Evolutionary conservation across 2,329 filamentous ascomycete species (phyloP).

Genomic region (Simplicillium sp.): DNA sequence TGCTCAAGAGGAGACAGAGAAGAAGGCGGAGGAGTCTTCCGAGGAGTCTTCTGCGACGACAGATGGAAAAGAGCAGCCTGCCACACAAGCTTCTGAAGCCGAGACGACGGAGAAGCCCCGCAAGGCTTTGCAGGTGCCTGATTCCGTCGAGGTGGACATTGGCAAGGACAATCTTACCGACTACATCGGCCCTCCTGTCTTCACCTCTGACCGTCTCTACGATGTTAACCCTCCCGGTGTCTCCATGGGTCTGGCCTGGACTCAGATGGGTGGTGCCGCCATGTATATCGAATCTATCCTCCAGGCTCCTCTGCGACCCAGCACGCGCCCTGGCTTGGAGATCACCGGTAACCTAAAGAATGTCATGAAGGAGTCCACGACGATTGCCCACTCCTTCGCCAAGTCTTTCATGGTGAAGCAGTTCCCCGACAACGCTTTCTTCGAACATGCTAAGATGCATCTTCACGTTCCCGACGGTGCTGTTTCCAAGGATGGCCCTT

Average conservation of each 20-base stretch:
- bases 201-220: slow-evolving; percentile 91
- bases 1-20: slow-evolving; percentile 60
- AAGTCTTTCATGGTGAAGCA: slow-evolving; percentile 79
- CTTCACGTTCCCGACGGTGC: slow-evolving; percentile 95
- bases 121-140: slow-evolving; percentile 72
- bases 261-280: slow-evolving; percentile 89
- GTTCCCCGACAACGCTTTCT: slow-evolving; percentile 88
- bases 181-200: slow-evolving; percentile 91
- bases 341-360: slow-evolving; percentile 91
- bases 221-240: slow-evolving; percentile 89
- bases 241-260: slow-evolving; percentile 97
- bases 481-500: slow-evolving; percentile 87
- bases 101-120: slow-evolving; percentile 57
- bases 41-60: slow-evolving; percentile 16
- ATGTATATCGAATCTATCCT: slow-evolving; percentile 97
- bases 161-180: slow-evolving; percentile 86
- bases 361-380: slow-evolving; percentile 97
- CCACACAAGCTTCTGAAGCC: slow-evolving; percentile 22
- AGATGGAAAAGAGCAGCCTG: slow-evolving; percentile 14
- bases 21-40: slow-evolving; percentile 55
- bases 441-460: slow-evolving; percentile 91
- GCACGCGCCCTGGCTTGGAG: slow-evolving; percentile 70
- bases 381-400: slow-evolving; percentile 91
- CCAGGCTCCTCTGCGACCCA: slow-evolving; percentile 66
- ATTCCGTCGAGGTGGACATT: slow-evolving; percentile 77